A percentile compares a stretch with the other conserved stretches of the same genome.
phyloP scores from a whole-genome alignment of 2,329 filamentous ascomycete species.

The Pleurostoma richardsiae region DNA sequence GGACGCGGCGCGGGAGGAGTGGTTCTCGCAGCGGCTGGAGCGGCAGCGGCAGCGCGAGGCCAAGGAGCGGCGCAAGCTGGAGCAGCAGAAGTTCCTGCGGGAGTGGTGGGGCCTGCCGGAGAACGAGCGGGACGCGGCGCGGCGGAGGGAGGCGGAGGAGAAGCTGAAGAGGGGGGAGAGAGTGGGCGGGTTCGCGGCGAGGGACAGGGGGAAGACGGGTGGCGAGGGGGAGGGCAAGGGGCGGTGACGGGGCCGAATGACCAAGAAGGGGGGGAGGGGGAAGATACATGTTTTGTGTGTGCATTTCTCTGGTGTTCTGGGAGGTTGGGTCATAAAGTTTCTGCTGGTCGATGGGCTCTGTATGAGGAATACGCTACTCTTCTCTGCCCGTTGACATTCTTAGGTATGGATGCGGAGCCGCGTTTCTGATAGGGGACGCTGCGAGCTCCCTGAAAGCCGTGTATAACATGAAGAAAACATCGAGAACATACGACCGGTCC shows the following conservation, averaged over 20 bases:
- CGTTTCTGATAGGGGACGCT: too few relatives aligned
- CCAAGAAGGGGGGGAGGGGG: too few relatives aligned
- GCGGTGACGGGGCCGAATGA: constrained; percentile 1
- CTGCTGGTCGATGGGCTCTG: too few relatives aligned
- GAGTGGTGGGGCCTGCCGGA: constrained; percentile 64
- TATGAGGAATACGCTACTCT: too few relatives aligned
- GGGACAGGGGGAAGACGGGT: constrained; percentile 23
- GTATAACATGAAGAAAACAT: too few relatives aligned
- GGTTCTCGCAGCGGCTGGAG: constrained; percentile 76
- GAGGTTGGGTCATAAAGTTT: too few relatives aligned
- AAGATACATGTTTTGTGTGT: too few relatives aligned
- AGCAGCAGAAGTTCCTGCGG: constrained; percentile 60
- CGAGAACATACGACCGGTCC: too few relatives aligned
- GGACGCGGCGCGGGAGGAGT: constrained; percentile 86
- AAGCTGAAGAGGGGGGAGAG: constrained; percentile 45
- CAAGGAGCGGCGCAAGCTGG: constrained; percentile 52
- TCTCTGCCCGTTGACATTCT: too few relatives aligned
- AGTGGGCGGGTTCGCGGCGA: constrained; percentile 47
- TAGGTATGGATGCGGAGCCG: too few relatives aligned
- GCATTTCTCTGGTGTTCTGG: too few relatives aligned
- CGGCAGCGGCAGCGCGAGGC: constrained; percentile 63
- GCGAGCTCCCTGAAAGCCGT: too few relatives aligned
- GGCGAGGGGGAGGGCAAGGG: constrained; percentile 6
- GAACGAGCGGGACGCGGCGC: constrained; percentile 42
- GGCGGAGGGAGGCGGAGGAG: constrained; percentile 46